Base-by-base conservation (phyloP, 345 rosid species). In the Eucalyptus marginata region DNA sequence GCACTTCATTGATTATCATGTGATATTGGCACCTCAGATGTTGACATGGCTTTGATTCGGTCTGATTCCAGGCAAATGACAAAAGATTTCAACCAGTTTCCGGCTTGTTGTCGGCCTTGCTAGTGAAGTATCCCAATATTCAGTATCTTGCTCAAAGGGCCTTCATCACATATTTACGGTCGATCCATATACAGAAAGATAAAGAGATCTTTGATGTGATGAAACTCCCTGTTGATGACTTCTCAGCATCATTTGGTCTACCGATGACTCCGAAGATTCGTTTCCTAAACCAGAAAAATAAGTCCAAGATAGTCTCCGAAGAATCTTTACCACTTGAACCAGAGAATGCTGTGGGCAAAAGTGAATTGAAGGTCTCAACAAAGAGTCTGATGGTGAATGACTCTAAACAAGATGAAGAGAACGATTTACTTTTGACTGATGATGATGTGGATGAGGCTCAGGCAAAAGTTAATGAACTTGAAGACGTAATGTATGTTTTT, bases 241-340 rank as follows among this genome's bases (percentile, higher is more conserved):
- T 92, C 90, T 96, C 99, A 49, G 97, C 99, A 80, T 96, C 99
- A 20, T 88, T 98, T 93, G 99, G 99, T 88, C 93, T 98, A 86
- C 98, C 98, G 52, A 94, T 97, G 96, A 91, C 97, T 86, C 99
- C 99, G 0, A 94, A 90, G 92, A 89, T 97, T 89, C 95, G 95
- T 43, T 96, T 96, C 90, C 89, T 95, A 87, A 93, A 94, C 83
- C 92, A 92, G 64, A 94, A 92, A 93, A 85, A 88, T 31, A 93
- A 92, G 92, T 89, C 91, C 44, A 94, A 94, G 89, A 90, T 44
- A 13, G 90, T 85, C 31, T 76, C 88, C 5, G 94, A 68, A 87
- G 92, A 90, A 86, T 89, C 93, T 86, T 86, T 93, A 49, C 86
- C 87, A 56, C 62, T 90, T 87, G 94, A 93, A 90, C 83, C 90